Percentiles rank a stretch among this genome's conserved stretches.
Evolutionary conservation across 306 rosid species (phyloP).

Genomic region (Alnus glutinosa): DNA sequence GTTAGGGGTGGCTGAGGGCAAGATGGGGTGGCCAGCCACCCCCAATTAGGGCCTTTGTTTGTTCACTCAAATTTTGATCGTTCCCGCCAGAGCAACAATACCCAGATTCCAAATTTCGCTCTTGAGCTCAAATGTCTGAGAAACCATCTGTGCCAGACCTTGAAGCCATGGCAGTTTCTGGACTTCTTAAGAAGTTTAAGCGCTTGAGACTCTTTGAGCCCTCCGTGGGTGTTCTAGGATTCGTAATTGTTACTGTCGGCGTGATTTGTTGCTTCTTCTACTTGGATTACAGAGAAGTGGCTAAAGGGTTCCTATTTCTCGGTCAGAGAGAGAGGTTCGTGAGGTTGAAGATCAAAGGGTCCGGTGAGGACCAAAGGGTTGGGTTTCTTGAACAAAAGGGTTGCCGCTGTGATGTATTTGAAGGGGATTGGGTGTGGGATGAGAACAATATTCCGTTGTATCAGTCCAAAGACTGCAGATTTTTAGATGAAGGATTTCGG

Average conservation of each 20-base stretch:
- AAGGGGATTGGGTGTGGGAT: constrained; percentile 93
- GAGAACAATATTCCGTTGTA: constrained; percentile 76
- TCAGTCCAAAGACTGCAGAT: constrained; percentile 61
- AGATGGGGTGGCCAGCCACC: too few relatives aligned
- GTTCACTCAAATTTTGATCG: constrained; percentile 2
- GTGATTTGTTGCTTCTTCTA: constrained; percentile 57
- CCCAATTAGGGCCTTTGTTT: not conserved
- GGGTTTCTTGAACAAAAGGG: constrained; percentile 62
- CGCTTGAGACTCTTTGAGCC: constrained; percentile 62
- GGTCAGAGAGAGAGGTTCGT: constrained; percentile 46
- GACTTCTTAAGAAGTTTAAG: constrained; percentile 52
- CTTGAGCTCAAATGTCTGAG: constrained; percentile 47
- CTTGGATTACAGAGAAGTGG: constrained; percentile 49
- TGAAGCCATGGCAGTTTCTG: constrained; percentile 51
- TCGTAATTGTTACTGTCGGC: constrained; percentile 46
- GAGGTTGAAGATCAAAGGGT: constrained; percentile 51
- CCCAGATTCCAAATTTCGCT: constrained; percentile 21
- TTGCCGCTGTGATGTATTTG: constrained; percentile 64
- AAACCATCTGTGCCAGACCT: constrained; percentile 32
- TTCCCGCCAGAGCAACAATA: constrained; percentile 19
- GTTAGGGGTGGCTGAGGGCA: too few relatives aligned
- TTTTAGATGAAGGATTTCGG: constrained; percentile 78
- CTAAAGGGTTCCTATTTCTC: constrained; percentile 41
- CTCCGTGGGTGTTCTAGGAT: constrained; percentile 64
- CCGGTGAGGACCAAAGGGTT: constrained; percentile 34